Percentiles rank a stretch among this genome's conserved stretches.
Evolutionary conservation across 177 flowering plant species (phyloP).

Genomic region (Telopea speciosissima): DNA sequence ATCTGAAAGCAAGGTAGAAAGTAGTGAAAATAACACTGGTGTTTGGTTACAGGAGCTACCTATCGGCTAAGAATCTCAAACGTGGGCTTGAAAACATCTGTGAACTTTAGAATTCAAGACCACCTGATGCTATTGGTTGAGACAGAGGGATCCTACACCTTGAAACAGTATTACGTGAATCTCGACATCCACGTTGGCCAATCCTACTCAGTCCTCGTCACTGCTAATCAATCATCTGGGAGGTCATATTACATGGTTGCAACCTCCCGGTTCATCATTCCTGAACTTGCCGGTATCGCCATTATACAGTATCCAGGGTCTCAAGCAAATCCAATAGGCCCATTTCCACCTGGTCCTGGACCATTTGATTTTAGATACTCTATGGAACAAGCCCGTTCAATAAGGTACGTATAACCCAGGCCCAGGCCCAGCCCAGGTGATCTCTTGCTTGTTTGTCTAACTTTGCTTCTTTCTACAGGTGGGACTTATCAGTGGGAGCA

Average conservation of each 20-base stretch:
- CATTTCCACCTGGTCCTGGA: constrained; percentile 22
- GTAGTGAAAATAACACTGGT: background rate
- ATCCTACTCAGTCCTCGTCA: constrained; percentile 22
- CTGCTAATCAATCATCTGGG: constrained; percentile 13
- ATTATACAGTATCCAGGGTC: constrained; percentile 28
- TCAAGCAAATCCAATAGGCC: constrained; percentile 13
- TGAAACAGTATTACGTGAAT: constrained; percentile 12
- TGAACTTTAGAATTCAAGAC: constrained; percentile 21
- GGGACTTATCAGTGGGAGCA: constrained; percentile 19
- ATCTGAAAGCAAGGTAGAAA: too few species aligned
- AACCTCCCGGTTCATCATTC: constrained; percentile 12
- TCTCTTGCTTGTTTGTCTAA: too few species aligned
- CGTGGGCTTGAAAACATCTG: constrained; percentile 20
- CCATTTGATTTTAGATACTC: constrained; percentile 25
- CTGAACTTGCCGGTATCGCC: constrained; percentile 15
- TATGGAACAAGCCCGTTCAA: constrained; percentile 18
- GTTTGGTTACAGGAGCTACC: constrained; percentile 10
- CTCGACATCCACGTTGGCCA: constrained; percentile 25
- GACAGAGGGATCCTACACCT: constrained; percentile 22
- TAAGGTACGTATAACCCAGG: constrained; percentile 13
- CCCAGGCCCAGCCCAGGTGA: background rate
- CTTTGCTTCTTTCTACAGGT: constrained; percentile 7
- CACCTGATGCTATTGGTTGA: constrained; percentile 20
- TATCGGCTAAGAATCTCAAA: constrained; percentile 22
- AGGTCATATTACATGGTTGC: constrained; percentile 24